These are phyloP conservation scores for Kregervanrija fluxuum DNA, from an alignment of 805 yeast genomes.

Conservation along the genomic window DNA sequence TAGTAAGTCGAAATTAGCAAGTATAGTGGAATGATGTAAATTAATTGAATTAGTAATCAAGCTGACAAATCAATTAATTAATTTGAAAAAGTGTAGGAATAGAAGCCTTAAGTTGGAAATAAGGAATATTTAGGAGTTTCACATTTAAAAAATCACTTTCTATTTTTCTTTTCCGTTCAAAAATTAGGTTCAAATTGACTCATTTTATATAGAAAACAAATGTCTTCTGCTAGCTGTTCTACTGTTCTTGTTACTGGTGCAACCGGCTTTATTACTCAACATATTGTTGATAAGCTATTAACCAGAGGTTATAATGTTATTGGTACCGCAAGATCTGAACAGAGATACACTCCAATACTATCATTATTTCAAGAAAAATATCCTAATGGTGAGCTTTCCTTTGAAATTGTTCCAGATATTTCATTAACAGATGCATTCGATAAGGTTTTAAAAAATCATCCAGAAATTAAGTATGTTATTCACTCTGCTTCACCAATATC, in stretches of 20 bases:
- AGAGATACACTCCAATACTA: not conserved
- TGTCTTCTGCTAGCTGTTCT: no score
- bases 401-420: slow-evolving; percentile 29
- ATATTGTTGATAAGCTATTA: slow-evolving; percentile 20
- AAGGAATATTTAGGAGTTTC: no score
- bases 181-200: no score
- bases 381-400: slow-evolving; percentile 18
- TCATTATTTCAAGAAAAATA: slow-evolving; percentile 8
- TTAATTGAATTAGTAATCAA: no score
- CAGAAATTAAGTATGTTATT: slow-evolving; percentile 27
- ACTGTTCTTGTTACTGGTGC: slow-evolving; percentile 25
- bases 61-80: no score
- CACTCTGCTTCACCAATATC: slow-evolving; percentile 37
- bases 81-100: no score
- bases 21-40: no score
- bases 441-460: slow-evolving; percentile 31
- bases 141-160: no score
- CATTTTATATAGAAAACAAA: no score
- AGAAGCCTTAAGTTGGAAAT: no score
- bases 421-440: slow-evolving; percentile 38
- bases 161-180: no score
- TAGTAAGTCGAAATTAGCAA: no score
- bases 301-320: slow-evolving; percentile 20
- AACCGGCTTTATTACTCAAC: slow-evolving; percentile 29
- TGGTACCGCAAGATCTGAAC: slow-evolving; percentile 24